phyloP scores from a whole-genome alignment of 768 basidiomycete species.

The Boletales sp. region DNA sequence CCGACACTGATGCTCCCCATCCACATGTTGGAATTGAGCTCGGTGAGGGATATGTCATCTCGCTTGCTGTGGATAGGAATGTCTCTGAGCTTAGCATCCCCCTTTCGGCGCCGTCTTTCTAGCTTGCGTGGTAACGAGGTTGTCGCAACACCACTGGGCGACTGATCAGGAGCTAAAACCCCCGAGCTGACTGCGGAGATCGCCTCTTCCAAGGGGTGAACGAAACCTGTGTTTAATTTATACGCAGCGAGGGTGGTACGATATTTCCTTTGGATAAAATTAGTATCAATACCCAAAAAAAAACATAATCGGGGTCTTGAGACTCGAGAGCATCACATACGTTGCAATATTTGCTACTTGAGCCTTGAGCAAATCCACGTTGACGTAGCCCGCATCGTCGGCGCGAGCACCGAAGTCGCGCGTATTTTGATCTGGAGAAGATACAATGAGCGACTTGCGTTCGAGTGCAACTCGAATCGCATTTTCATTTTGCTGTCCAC shows the following conservation, averaged over 20 bases:
- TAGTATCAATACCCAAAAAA: no score
- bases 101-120: conserved; percentile 7
- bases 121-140: neutral
- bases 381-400: conserved; percentile 1
- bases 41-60: conserved; percentile 31
- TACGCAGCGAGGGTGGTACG: conserved; percentile 40
- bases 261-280: conserved; percentile 39
- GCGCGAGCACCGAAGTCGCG: neutral
- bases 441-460: conserved; percentile 15
- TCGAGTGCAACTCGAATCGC: conserved; percentile 21
- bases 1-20: conserved; percentile 45
- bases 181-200: conserved; percentile 5
- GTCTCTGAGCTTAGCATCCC: neutral
- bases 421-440: neutral
- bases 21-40: conserved; percentile 41
- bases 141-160: neutral
- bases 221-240: conserved; percentile 41
- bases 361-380: conserved; percentile 8
- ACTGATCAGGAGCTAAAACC: neutral
- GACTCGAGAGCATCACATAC: conserved; percentile 16
- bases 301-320: no score
- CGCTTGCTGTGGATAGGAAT: conserved; percentile 19
- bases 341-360: conserved; percentile 14
- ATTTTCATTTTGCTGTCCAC: neutral
- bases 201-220: conserved; percentile 31